phyloP scores from a whole-genome alignment of 305 asterid genomes.

The Fraxinus xanthoxyloides region DNA sequence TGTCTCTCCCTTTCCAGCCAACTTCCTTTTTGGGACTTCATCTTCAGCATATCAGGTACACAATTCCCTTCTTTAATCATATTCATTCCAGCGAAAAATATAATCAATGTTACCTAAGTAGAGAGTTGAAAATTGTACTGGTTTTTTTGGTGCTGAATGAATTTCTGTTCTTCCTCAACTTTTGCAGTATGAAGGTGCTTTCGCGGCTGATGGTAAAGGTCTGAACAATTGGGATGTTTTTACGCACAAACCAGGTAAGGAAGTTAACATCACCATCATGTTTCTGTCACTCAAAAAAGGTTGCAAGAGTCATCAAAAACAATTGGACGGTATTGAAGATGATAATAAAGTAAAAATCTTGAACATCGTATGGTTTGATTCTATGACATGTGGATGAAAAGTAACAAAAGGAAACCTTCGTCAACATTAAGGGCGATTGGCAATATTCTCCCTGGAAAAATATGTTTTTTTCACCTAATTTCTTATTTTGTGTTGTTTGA shows the following conservation, averaged over 20 bases:
- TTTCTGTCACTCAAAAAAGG: not conserved
- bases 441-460: too few relatives aligned
- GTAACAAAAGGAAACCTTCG: not conserved
- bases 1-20: constrained; percentile 17
- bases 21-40: constrained; percentile 34
- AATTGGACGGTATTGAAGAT: not conserved
- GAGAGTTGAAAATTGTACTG: not conserved
- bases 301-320: not conserved
- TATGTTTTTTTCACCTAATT: too few relatives aligned
- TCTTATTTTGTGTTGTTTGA: too few relatives aligned
- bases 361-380: not conserved
- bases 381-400: not conserved
- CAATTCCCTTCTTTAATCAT: not conserved
- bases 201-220: constrained; percentile 35
- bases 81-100: too few relatives aligned
- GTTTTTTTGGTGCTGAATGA: not conserved
- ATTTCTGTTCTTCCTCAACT: not conserved
- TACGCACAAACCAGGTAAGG: constrained; percentile 32
- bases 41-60: constrained; percentile 36
- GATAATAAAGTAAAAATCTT: not conserved
- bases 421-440: too few relatives aligned
- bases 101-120: not conserved
- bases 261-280: not conserved
- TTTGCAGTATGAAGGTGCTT: constrained; percentile 47
- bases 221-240: constrained; percentile 40